These are phyloP conservation scores for Elsinoe arachidis DNA, from an alignment of 2,329 filamentous ascomycete species.

Conservation along the genomic window DNA sequence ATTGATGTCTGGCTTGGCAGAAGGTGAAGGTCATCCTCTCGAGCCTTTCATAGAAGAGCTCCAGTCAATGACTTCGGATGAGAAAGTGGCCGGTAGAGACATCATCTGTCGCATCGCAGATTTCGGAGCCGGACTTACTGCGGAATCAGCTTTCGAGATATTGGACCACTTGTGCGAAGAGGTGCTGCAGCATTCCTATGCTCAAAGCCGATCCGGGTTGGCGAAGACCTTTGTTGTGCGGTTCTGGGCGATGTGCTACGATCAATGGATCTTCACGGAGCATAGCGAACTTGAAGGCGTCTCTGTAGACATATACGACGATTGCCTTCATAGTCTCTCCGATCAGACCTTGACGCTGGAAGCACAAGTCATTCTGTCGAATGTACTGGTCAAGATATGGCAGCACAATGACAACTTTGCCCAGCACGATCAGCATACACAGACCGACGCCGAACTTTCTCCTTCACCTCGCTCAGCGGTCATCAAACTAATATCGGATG, in stretches of 20 bases:
- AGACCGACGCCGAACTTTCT: conserved; percentile 32
- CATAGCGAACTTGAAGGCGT: conserved; percentile 53
- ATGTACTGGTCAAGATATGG: conserved; percentile 62
- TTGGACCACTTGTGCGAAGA: conserved; percentile 41
- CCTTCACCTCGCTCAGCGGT: conserved; percentile 62
- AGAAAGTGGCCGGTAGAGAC: conserved; percentile 19
- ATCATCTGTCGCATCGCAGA: conserved; percentile 20
- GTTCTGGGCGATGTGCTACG: conserved; percentile 55
- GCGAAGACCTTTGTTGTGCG: conserved; percentile 60
- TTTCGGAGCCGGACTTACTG: conserved; percentile 21
- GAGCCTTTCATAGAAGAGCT: conserved; percentile 9
- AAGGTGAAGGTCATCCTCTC: background rate
- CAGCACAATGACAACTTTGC: conserved; percentile 60
- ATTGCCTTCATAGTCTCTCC: conserved; percentile 60
- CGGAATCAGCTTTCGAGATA: conserved; percentile 34
- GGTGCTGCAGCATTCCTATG: conserved; percentile 42
- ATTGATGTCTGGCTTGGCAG: background rate
- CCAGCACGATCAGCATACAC: conserved; percentile 27
- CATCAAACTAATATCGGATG: conserved; percentile 60
- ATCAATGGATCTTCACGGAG: conserved; percentile 52
- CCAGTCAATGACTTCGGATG: conserved; percentile 15
- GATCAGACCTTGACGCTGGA: conserved; percentile 61
- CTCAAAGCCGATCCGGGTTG: conserved; percentile 66
- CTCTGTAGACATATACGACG: conserved; percentile 68
- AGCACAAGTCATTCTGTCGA: conserved; percentile 58